phyloP scores from a whole-genome alignment of 2,329 filamentous ascomycete species.

The Aspergillus sp. region DNA sequence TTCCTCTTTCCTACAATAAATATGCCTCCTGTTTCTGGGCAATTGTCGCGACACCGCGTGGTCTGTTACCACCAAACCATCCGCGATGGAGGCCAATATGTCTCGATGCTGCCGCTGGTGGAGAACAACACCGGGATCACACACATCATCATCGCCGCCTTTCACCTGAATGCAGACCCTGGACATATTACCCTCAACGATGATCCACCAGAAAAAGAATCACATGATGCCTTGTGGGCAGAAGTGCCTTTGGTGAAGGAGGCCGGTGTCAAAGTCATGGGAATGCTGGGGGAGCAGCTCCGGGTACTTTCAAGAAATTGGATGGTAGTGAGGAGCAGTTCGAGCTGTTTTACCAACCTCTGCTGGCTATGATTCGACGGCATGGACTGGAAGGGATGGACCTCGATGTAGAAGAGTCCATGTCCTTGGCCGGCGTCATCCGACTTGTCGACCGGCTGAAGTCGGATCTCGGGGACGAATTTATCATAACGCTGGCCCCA shows the following conservation, averaged over 20 bases:
- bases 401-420: conserved; percentile 74
- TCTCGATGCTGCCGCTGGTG: conserved; percentile 60
- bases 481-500: conserved; percentile 76
- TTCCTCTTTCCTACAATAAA: conserved; percentile 1
- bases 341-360: conserved; percentile 66
- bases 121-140: conserved; percentile 61
- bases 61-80: conserved; percentile 62
- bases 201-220: conserved; percentile 61
- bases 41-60: conserved; percentile 29
- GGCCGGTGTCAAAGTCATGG: conserved; percentile 72
- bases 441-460: conserved; percentile 64
- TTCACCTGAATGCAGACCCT: conserved; percentile 72
- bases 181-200: conserved; percentile 74
- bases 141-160: conserved; percentile 79
- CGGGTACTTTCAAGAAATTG: conserved; percentile 63
- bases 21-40: conserved; percentile 35
- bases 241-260: conserved; percentile 70
- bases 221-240: conserved; percentile 70
- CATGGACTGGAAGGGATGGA: conserved; percentile 66
- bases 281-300: conserved; percentile 85
- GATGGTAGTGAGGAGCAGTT: conserved; percentile 59
- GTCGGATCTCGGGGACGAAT: conserved; percentile 45
- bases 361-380: conserved; percentile 60
- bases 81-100: conserved; percentile 47
- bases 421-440: conserved; percentile 62